Evolutionary conservation across 1,139 yeast species (phyloP).

Genomic region (Pichia sp.): DNA sequence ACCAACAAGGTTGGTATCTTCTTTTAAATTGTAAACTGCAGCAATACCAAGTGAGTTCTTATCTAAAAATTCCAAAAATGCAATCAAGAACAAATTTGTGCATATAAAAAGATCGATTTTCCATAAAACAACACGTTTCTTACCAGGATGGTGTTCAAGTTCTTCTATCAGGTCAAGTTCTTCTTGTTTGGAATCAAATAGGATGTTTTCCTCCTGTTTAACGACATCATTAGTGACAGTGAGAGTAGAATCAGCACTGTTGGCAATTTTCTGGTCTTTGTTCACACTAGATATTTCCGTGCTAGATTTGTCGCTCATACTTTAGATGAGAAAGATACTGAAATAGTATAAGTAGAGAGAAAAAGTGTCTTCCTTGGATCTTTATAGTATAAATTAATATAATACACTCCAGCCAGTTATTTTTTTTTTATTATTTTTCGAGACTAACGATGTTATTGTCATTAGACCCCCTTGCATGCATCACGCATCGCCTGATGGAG

Average conservation of each 20-base stretch:
- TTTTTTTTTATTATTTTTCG: too few relatives aligned
- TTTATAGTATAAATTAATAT: too few relatives aligned
- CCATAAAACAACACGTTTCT: constrained; percentile 1
- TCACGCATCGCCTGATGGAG: too few relatives aligned
- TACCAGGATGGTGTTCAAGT: constrained; percentile 1
- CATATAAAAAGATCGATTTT: constrained; percentile 6
- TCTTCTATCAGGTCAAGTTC: background rate
- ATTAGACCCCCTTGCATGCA: too few relatives aligned
- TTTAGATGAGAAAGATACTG: too few relatives aligned
- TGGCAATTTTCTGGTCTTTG: background rate
- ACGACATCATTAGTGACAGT: background rate
- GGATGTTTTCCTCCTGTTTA: background rate
- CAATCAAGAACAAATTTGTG: constrained; percentile 5
- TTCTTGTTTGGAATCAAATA: constrained; percentile 2
- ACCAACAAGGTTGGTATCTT: constrained; percentile 17
- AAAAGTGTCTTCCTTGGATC: too few relatives aligned
- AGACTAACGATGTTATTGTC: too few relatives aligned
- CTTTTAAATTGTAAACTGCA: constrained; percentile 18
- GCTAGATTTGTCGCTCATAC: background rate
- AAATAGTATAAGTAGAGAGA: too few relatives aligned
- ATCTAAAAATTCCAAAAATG: constrained; percentile 20
- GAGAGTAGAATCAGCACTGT: too few relatives aligned
- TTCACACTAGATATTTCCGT: background rate
- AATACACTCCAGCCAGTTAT: too few relatives aligned
- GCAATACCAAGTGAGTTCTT: constrained; percentile 18